A percentile compares a stretch with the other conserved stretches of the same genome.
Evolutionary conservation across 2,329 filamentous ascomycete species (phyloP).

Genomic region (Dothideomycetes sp.): DNA sequence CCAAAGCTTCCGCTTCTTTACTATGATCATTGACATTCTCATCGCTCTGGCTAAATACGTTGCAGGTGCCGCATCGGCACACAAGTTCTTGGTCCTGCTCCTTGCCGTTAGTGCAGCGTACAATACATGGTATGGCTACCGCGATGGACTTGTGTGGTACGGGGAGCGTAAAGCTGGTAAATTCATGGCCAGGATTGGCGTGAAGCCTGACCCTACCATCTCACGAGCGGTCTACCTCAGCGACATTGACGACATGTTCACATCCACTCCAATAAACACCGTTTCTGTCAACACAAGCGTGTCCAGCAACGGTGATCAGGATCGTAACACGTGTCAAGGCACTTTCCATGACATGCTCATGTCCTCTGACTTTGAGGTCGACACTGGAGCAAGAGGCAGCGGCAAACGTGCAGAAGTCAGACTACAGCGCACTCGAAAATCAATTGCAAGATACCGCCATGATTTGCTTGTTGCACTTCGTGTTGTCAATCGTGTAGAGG

Average conservation of each 20-base stretch:
- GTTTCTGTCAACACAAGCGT: slow-evolving; percentile 13
- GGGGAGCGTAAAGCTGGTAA: slow-evolving; percentile 67
- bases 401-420: slow-evolving; percentile 31
- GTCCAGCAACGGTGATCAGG: slow-evolving; percentile 16
- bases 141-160: slow-evolving; percentile 72
- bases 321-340: slow-evolving; percentile 21
- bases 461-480: slow-evolving; percentile 85
- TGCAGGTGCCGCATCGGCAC: slow-evolving; percentile 39
- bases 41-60: slow-evolving; percentile 25
- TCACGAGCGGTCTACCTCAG: slow-evolving; percentile 74
- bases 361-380: slow-evolving; percentile 10
- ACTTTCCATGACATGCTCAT: slow-evolving; percentile 24
- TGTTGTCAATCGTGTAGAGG: slow-evolving; percentile 80
- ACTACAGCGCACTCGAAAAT: slow-evolving; percentile 70
- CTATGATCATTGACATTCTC: slow-evolving; percentile 35
- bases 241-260: slow-evolving; percentile 60
- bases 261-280: slow-evolving; percentile 21
- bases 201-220: slow-evolving; percentile 71
- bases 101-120: slow-evolving; percentile 59
- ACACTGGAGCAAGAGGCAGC: slow-evolving; percentile 4
- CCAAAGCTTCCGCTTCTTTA: slow-evolving; percentile 19
- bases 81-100: slow-evolving; percentile 63
- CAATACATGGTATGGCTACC: slow-evolving; percentile 68
- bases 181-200: slow-evolving; percentile 75
- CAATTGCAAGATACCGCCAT: slow-evolving; percentile 75